Evolutionary conservation across 257 asterid genomes (phyloP), one percentile per base, ranked within the genome.

Genomic region (Gynochthodes officinalis): DNA sequence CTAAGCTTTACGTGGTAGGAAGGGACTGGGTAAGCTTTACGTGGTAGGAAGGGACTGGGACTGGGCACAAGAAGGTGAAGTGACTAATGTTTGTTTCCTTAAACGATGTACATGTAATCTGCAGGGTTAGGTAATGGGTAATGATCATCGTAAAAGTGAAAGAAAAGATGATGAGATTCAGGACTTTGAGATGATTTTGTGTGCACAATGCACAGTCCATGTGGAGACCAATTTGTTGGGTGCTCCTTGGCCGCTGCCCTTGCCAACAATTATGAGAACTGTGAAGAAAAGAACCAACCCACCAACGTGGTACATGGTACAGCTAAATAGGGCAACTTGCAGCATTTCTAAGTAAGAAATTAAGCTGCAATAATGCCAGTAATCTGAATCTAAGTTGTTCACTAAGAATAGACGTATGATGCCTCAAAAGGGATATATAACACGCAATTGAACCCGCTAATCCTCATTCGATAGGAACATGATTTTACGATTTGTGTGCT

Each of bases 201-300:
- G 28, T 74, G 77, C 72, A 67, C 75, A 25, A 37, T 27, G 63
- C 13, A 10, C 13, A 74, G 76, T 79, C 80, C 82, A 77, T 75
- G 80, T 75, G 83, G 86, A 75, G 83, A 75, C 86, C 83, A 78
- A 39, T 75, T 75, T 69, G 81, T 67, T 72, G 63, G 72, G 77
- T 78, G 79, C 71, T 72, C 54, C 77, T 74, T 60, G 61, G 69
- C 72, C 71, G 12, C 2, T 4, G 50, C 50, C 16, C 50, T 61
- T 68, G 64, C 73, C 76, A 40, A 32, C 72, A 4, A 5, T 37
- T 35, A 54, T 58, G n/a, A n/a, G n/a, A n/a, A n/a, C n/a, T n/a
- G n/a, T n/a, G n/a, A n/a, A n/a, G n/a, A n/a, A n/a, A n/a, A n/a
- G n/a, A n/a, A n/a, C n/a, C n/a, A n/a, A n/a, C n/a, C n/a, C n/a